These are phyloP conservation scores for Dillenia turbinata DNA, from an alignment of 164 flowering plant species.

Conservation along the genomic window DNA sequence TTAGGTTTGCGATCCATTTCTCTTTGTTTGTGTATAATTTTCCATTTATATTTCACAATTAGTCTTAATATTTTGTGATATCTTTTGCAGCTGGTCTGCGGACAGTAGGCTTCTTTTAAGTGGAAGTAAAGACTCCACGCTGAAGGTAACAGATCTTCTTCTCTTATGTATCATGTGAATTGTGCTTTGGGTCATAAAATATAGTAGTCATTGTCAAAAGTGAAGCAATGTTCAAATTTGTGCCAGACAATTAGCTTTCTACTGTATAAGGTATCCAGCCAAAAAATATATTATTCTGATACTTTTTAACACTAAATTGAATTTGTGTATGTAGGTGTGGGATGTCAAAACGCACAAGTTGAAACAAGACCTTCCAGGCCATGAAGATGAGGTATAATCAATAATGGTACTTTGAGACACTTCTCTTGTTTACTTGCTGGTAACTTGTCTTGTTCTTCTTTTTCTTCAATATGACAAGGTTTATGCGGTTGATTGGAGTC, in stretches of 20 bases:
- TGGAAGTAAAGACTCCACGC: slow-evolving; percentile 96
- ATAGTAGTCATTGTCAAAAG: too few relatives aligned
- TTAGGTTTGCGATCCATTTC: slow-evolving; percentile 47
- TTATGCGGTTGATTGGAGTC: slow-evolving; percentile 99
- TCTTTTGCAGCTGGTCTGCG: slow-evolving; percentile 87
- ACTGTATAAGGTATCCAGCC: too few relatives aligned
- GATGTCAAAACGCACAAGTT: slow-evolving; percentile 73
- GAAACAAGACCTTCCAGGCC: slow-evolving; percentile 98
- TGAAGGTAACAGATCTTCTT: slow-evolving; percentile 44
- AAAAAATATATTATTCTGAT: too few relatives aligned
- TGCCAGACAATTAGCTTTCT: too few relatives aligned
- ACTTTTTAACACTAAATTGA: too few relatives aligned
- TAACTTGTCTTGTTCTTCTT: neutral
- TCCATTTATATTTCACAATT: slow-evolving; percentile 7
- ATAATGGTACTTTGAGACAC: neutral
- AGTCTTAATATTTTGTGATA: slow-evolving; percentile 6
- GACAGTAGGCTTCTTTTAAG: slow-evolving; percentile 97
- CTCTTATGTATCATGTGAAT: too few relatives aligned
- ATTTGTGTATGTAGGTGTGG: slow-evolving; percentile 55
- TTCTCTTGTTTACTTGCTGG: neutral
- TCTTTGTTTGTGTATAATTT: slow-evolving; percentile 1
- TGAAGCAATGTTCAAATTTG: too few relatives aligned
- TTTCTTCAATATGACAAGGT: slow-evolving; percentile 39
- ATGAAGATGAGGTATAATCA: slow-evolving; percentile 83
- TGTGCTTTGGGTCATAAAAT: too few relatives aligned